Percentiles rank a stretch among this genome's conserved stretches.
phyloP scores from a whole-genome alignment of 352 stramenopile species.

The Pythium phragmiticola region DNA sequence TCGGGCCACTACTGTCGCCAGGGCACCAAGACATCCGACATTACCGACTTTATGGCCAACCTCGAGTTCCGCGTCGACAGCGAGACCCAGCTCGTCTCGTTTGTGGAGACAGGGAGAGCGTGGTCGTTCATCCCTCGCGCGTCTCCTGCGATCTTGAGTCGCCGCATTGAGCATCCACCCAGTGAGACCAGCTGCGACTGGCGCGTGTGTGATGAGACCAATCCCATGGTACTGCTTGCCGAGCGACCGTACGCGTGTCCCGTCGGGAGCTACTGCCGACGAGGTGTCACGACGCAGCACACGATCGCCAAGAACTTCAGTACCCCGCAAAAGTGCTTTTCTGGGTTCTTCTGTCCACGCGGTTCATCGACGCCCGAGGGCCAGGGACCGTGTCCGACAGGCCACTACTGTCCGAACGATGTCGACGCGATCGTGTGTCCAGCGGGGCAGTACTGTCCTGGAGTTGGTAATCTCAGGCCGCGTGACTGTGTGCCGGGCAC shows the following conservation, averaged over 20 bases:
- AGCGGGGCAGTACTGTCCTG: slow-evolving; percentile 92
- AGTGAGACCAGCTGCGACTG: slow-evolving; percentile 44
- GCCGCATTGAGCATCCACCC: slow-evolving; percentile 63
- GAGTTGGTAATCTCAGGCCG: slow-evolving; percentile 92
- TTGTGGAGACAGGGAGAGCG: slow-evolving; percentile 42
- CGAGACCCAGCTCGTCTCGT: slow-evolving; percentile 64
- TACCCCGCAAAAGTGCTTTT: slow-evolving; percentile 93
- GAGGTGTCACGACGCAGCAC: slow-evolving; percentile 74
- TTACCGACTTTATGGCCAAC: slow-evolving; percentile 61
- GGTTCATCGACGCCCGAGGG: slow-evolving; percentile 92
- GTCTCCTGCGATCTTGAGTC: slow-evolving; percentile 50
- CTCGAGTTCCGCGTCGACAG: slow-evolving; percentile 54
- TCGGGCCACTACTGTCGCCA: slow-evolving; percentile 92
- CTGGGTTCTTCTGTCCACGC: slow-evolving; percentile 95
- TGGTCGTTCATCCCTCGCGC: slow-evolving; percentile 52
- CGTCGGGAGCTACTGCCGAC: slow-evolving; percentile 91
- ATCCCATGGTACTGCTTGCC: slow-evolving; percentile 46
- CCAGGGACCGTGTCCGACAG: slow-evolving; percentile 92
- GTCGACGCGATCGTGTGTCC: slow-evolving; percentile 91
- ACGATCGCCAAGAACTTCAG: slow-evolving; percentile 87
- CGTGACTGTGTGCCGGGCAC: slow-evolving; percentile 93
- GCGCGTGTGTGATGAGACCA: slow-evolving; percentile 52
- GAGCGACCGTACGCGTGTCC: slow-evolving; percentile 95
- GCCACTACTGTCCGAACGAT: slow-evolving; percentile 93
- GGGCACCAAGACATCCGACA: slow-evolving; percentile 90